Evolutionary conservation across 2,329 filamentous ascomycete species (phyloP), one percentile per base, ranked within the genome.

Genomic region (Cladosporium halotolerans): DNA sequence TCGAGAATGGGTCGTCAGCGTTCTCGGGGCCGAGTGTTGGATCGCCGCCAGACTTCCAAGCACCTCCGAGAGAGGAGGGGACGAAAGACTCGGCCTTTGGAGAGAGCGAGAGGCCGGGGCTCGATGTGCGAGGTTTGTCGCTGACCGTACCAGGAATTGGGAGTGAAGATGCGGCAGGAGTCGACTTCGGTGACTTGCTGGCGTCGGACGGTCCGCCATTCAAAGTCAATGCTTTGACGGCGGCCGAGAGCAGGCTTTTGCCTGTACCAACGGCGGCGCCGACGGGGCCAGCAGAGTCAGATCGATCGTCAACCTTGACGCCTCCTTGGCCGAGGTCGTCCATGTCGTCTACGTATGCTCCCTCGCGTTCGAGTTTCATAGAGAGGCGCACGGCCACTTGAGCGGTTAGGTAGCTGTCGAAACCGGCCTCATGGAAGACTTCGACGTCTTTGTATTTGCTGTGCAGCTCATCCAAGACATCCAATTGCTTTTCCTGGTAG

Each of bases 391-490:
- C 72, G 58, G 82, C 78, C 23, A 83, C 72, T 52, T 77, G 76
- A 2, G 81, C 82, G 0, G 82, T 82, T 18, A 84, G 70, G 55
- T 80, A 74, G 64, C 80, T 83, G 63, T 85, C 82, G 58, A 79
- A 85, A 7, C 82, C 82, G 13, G 82, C 82, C 67, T 85, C 82
- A 54, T 85, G 82, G 54, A 76, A 71, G 55, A 72, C 70, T 33
- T 62, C 60, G 4, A 60, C 60, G 16, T 64, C 58, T 31, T 68
- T 64, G 57, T 78, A 78, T 56, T 76, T 63, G 8, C 61, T 62
- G 57, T 72, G 69, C n/a, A 66, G 56, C 45, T 63, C 54, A 39
- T 71, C 66, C 0, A 67, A 70, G 31, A 67, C 60, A 16, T 80
- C 71, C 2, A 69, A 49, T 2, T 79, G 79, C 13, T 69, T 64